phyloP scores from a whole-genome alignment of 1,284 basidiomycete species.

The Cryptococcus sp. region DNA sequence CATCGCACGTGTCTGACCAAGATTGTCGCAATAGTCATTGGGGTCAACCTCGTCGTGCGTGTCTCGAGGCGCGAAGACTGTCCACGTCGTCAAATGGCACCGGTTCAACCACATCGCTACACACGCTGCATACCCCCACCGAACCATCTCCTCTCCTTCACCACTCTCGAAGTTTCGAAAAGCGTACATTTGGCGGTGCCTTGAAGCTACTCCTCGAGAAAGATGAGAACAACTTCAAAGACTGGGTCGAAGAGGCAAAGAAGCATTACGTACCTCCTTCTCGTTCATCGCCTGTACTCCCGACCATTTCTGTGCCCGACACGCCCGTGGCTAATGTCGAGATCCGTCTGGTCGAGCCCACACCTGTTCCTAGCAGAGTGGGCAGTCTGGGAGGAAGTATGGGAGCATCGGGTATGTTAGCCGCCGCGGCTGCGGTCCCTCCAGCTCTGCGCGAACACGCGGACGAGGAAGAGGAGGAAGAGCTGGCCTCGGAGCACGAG shows the following conservation, averaged over 20 bases:
- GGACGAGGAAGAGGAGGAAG: constrained; percentile 25
- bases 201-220: constrained; percentile 44
- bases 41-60: constrained; percentile 26
- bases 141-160: constrained; percentile 10
- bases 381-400: constrained; percentile 43
- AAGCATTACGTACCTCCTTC: constrained; percentile 14
- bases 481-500: constrained; percentile 10
- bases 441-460: constrained; percentile 24
- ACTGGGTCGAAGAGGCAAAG: constrained; percentile 51
- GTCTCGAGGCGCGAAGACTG: constrained; percentile 10
- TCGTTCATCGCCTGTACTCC: not conserved
- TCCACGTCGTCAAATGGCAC: constrained; percentile 33
- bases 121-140: constrained; percentile 33
- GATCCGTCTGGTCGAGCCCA: constrained; percentile 49
- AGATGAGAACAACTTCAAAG: constrained; percentile 42
- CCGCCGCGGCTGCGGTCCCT: constrained; percentile 13
- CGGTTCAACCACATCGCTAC: constrained; percentile 27
- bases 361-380: constrained; percentile 46
- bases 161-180: constrained; percentile 24
- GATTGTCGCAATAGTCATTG: constrained; percentile 27
- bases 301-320: constrained; percentile 32
- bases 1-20: not conserved
- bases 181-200: constrained; percentile 40
- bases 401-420: constrained; percentile 19
- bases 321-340: constrained; percentile 44